Conservation (phyloP, 768 basidiomycete genomes). For the Pulveroboletus ravenelii region DNA sequence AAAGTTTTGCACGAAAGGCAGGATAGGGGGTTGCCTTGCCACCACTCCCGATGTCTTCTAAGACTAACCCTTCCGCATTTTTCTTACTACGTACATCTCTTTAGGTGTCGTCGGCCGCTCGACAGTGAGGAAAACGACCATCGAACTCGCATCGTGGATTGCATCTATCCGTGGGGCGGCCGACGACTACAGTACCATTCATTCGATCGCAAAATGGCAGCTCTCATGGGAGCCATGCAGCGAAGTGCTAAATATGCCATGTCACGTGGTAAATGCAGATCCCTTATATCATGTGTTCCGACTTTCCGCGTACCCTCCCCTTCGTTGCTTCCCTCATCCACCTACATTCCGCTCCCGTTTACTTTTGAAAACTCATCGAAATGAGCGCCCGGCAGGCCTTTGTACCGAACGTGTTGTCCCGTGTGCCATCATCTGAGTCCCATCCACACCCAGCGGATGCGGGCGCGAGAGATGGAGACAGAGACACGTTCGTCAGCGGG, state of each 20-base stretch:
- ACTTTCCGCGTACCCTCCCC: background rate
- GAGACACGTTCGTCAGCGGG: background rate
- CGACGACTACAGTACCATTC: too few species aligned
- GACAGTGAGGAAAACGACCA: too few species aligned
- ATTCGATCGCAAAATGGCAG: too few species aligned
- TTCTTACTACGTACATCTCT: too few species aligned
- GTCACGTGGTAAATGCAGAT: conserved; percentile 9
- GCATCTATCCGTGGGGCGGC: too few species aligned
- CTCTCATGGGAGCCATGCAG: too few species aligned
- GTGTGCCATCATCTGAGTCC: conserved; percentile 4
- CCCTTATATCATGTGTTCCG: conserved; percentile 3
- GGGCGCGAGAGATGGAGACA: conserved; percentile 4
- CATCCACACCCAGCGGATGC: conserved; percentile 1
- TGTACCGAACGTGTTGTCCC: conserved; percentile 18
- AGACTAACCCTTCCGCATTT: too few species aligned
- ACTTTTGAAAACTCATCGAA: background rate
- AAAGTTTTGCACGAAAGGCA: too few species aligned
- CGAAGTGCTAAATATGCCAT: background rate
- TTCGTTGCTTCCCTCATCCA: background rate
- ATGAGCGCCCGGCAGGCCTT: conserved; percentile 29
- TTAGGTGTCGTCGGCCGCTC: too few species aligned
- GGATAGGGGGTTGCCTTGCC: too few species aligned
- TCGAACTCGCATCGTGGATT: too few species aligned
- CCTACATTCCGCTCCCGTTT: background rate
- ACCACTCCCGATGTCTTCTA: too few species aligned